Conservation (phyloP, 73 alveolate genomes). For the Paramecium sonneborni region DNA sequence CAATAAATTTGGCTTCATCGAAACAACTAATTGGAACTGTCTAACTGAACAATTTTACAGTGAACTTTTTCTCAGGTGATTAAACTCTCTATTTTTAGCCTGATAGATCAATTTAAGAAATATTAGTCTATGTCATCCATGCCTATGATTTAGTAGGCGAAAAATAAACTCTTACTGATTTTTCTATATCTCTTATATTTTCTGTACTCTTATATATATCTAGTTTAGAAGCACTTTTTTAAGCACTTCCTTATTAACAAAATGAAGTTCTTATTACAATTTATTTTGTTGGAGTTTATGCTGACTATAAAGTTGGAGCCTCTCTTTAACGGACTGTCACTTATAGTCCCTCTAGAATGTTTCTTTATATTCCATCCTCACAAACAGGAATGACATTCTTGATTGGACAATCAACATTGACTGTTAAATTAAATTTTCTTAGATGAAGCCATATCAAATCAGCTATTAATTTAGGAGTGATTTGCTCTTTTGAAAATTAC, state of each 20-base stretch:
- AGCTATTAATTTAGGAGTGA: slow-evolving; percentile 10
- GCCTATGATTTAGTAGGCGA: slow-evolving; percentile 48
- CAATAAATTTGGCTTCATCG: slow-evolving; percentile 44
- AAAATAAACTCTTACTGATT: slow-evolving; percentile 51
- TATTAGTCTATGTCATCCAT: slow-evolving; percentile 18
- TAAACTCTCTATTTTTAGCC: not conserved
- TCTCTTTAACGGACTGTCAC: slow-evolving; percentile 53
- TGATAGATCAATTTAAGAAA: not conserved
- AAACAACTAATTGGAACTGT: not conserved
- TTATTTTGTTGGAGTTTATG: slow-evolving; percentile 18
- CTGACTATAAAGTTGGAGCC: slow-evolving; percentile 27
- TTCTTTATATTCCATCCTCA: not conserved
- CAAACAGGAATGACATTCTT: slow-evolving; percentile 47
- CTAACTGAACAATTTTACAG: not conserved
- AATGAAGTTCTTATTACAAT: slow-evolving; percentile 48
- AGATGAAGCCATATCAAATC: slow-evolving; percentile 44
- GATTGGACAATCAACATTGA: slow-evolving; percentile 40
- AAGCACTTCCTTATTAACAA: slow-evolving; percentile 35
- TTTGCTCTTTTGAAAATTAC: slow-evolving; percentile 4
- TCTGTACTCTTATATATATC: slow-evolving; percentile 47
- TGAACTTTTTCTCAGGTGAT: slow-evolving; percentile 48
- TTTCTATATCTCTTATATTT: slow-evolving; percentile 37
- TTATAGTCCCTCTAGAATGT: slow-evolving; percentile 32
- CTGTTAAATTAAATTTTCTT: slow-evolving; percentile 33
- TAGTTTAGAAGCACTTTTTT: slow-evolving; percentile 56